Conservation (phyloP, 225 moss, liverwort and hornwort genomes). For the Takakia lepidozioides region DNA sequence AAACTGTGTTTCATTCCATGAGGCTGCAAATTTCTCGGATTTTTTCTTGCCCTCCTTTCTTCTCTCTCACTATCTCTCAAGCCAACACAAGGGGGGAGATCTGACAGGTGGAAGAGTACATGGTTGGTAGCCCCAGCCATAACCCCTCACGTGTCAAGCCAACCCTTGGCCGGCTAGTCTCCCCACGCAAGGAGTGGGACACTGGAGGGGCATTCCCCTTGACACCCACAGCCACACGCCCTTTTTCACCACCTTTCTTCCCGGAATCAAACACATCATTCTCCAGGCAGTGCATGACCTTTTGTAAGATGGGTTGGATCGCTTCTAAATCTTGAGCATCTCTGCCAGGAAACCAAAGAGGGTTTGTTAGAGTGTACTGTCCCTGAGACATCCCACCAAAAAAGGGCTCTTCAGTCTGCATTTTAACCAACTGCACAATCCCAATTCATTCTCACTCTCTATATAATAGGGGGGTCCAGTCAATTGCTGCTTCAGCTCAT, state of each 20-base stretch:
- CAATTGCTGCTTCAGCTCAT: too few relatives aligned
- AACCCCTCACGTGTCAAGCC: slow-evolving; percentile 64
- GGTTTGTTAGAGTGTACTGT: too few relatives aligned
- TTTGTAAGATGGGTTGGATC: slow-evolving; percentile 65
- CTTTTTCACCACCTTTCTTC: slow-evolving; percentile 11
- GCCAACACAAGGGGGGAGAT: too few relatives aligned
- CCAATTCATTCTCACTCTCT: too few relatives aligned
- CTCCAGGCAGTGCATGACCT: slow-evolving; percentile 71
- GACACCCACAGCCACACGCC: slow-evolving; percentile 11
- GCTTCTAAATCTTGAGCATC: slow-evolving; percentile 74
- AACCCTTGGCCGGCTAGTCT: slow-evolving; percentile 50
- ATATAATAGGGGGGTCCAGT: too few relatives aligned
- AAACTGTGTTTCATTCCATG: too few relatives aligned
- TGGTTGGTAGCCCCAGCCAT: slow-evolving; percentile 83
- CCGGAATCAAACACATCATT: slow-evolving; percentile 50
- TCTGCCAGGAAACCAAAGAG: slow-evolving; percentile 15
- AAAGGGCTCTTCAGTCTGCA: too few relatives aligned
- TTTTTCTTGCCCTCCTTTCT: too few relatives aligned
- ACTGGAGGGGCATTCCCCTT: slow-evolving; percentile 18
- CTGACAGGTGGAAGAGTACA: slow-evolving; percentile 19
- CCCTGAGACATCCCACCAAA: too few relatives aligned
- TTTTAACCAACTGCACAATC: too few relatives aligned
- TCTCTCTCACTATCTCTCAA: too few relatives aligned
- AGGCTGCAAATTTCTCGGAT: too few relatives aligned
- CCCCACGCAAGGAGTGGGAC: slow-evolving; percentile 1